A percentile compares a stretch with the other conserved stretches of the same genome.
Conservation (phyloP, 345 rosid species). For the Eutrema japonicum region DNA sequence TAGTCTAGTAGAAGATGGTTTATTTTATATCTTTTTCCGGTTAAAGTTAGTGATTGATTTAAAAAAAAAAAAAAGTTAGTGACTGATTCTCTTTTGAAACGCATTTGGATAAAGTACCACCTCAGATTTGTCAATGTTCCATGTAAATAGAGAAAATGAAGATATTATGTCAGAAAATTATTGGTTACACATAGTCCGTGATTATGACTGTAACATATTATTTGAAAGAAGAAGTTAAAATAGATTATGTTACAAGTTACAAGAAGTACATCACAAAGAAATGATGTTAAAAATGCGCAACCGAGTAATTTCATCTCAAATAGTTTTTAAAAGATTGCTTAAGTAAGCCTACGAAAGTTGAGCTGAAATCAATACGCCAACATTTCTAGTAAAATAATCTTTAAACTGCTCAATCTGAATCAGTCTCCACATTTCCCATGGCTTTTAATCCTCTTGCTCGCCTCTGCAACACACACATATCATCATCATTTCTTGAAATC, state of each 20-base stretch:
- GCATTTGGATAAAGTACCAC: constrained; percentile 1
- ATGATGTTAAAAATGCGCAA: neutral
- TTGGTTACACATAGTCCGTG: neutral
- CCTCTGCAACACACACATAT: constrained; percentile 43
- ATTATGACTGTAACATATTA: neutral
- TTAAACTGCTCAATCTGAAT: constrained; percentile 48
- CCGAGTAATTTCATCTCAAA: constrained; percentile 18
- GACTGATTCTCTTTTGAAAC: neutral
- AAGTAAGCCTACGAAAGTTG: constrained; percentile 16
- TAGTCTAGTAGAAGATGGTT: neutral
- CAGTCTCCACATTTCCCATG: constrained; percentile 63
- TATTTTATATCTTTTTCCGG: neutral
- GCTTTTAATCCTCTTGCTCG: constrained; percentile 66
- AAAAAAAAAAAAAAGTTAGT: neutral
- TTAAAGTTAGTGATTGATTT: neutral
- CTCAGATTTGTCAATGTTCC: neutral
- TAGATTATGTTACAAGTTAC: constrained; percentile 29
- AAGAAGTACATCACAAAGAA: constrained; percentile 23
- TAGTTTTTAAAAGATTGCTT: constrained; percentile 9
- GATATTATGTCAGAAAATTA: neutral
- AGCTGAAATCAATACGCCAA: constrained; percentile 23
- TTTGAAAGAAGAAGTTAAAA: neutral
- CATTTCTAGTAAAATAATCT: constrained; percentile 19
- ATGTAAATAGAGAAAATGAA: neutral
- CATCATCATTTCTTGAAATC: neutral